A percentile compares a stretch with the other conserved stretches of the same genome.
Evolutionary conservation across 148 eudicot genomes (phyloP).

Genomic region (Spergularia bocconei): DNA sequence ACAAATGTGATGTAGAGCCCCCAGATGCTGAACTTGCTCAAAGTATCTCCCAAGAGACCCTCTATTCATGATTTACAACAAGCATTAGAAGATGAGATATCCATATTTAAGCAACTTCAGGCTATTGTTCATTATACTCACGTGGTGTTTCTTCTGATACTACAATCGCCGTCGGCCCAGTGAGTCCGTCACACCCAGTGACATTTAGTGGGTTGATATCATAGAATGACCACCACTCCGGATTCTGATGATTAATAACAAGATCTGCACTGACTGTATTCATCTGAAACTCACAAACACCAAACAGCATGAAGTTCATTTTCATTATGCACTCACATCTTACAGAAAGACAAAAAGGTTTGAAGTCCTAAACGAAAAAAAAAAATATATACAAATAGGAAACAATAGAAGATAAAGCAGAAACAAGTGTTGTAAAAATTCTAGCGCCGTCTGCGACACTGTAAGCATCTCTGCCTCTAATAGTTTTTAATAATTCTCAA

Average conservation of each 20-base stretch:
- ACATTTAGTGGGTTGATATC: slow-evolving; percentile 51
- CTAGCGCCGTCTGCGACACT: too few species aligned
- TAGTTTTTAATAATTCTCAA: too few species aligned
- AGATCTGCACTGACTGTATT: slow-evolving; percentile 74
- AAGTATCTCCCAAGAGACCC: slow-evolving; percentile 94
- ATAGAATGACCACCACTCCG: slow-evolving; percentile 90
- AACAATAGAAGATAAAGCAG: too few species aligned
- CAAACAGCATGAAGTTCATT: not conserved
- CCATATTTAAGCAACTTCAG: not conserved
- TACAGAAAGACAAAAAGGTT: too few species aligned
- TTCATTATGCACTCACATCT: not conserved
- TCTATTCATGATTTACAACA: slow-evolving; percentile 40
- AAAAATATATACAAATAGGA: too few species aligned
- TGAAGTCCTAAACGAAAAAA: too few species aligned
- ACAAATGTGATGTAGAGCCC: slow-evolving; percentile 97
- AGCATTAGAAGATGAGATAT: slow-evolving; percentile 17
- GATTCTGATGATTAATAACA: slow-evolving; percentile 49
- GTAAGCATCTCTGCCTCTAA: too few species aligned
- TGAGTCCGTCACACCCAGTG: slow-evolving; percentile 58
- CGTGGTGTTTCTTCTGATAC: slow-evolving; percentile 98
- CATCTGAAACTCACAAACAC: slow-evolving; percentile 30
- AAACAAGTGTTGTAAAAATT: too few species aligned
- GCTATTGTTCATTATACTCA: slow-evolving; percentile 38
- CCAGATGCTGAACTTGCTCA: slow-evolving; percentile 99
- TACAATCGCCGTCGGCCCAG: slow-evolving; percentile 84